Conservation (phyloP, 2,329 filamentous ascomycete species). For the Pseudogymnoascus verrucosus region DNA sequence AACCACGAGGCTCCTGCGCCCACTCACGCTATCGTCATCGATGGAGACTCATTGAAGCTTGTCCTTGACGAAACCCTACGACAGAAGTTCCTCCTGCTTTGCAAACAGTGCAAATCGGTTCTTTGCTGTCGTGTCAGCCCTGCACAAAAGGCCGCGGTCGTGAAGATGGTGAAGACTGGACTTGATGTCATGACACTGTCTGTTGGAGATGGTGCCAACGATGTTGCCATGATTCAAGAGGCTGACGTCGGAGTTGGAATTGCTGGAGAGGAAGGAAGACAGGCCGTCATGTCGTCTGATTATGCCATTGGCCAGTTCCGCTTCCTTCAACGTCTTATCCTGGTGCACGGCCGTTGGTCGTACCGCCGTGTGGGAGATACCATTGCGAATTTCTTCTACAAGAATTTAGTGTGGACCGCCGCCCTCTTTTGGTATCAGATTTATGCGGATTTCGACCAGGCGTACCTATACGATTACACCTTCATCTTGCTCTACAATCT, state of each 20-base stretch:
- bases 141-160: constrained; percentile 94
- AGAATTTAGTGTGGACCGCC: constrained; percentile 98
- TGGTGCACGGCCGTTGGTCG: constrained; percentile 94
- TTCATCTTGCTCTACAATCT: constrained; percentile 97
- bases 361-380: constrained; percentile 88
- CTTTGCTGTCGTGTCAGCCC: constrained; percentile 96
- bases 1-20: constrained; percentile 80
- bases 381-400: constrained; percentile 99
- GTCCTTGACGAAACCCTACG: constrained; percentile 74
- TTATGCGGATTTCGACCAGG: constrained; percentile 91
- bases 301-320: constrained; percentile 94
- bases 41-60: constrained; percentile 86
- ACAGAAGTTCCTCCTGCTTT: constrained; percentile 89
- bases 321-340: constrained; percentile 73
- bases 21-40: constrained; percentile 89
- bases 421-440: constrained; percentile 96
- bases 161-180: constrained; percentile 88
- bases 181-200: constrained; percentile 94
- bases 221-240: constrained; percentile 97
- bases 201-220: constrained; percentile 89
- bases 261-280: constrained; percentile 82
- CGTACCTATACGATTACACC: constrained; percentile 94
- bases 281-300: constrained; percentile 93
- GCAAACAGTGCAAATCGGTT: constrained; percentile 94
- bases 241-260: constrained; percentile 96